These are phyloP conservation scores for Prunus yedoensis DNA, from an alignment of 331 rosid genomes.

Conservation along the genomic window DNA sequence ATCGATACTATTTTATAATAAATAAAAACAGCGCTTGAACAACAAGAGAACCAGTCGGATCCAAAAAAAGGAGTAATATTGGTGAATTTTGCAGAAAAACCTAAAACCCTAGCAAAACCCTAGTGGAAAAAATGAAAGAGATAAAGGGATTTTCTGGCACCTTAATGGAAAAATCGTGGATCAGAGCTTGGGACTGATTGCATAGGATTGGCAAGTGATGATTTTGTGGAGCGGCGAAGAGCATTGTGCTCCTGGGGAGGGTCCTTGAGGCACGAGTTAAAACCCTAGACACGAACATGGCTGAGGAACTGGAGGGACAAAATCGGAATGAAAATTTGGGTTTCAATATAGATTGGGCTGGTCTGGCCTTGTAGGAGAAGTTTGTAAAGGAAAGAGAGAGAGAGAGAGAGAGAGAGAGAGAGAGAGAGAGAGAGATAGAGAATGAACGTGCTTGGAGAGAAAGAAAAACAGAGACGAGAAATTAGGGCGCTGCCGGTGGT, in stretches of 20 bases:
- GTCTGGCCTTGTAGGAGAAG: neutral
- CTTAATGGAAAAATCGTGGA: slow-evolving; percentile 45
- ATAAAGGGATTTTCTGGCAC: slow-evolving; percentile 19
- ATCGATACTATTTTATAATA: too few species aligned
- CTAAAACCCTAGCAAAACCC: slow-evolving; percentile 92
- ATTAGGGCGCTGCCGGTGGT: neutral
- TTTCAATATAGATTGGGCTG: too few species aligned
- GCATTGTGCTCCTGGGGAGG: slow-evolving; percentile 43
- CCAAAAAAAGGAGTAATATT: neutral
- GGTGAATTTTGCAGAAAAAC: slow-evolving; percentile 2
- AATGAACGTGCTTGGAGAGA: slow-evolving; percentile 30
- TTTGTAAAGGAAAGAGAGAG: neutral
- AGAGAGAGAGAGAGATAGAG: too few species aligned
- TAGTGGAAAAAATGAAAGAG: neutral
- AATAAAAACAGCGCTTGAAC: too few species aligned
- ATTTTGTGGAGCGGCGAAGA: slow-evolving; percentile 44
- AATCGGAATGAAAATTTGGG: neutral
- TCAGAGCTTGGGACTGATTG: slow-evolving; percentile 46
- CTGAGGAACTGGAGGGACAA: slow-evolving; percentile 15
- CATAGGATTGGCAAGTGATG: slow-evolving; percentile 35
- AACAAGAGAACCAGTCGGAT: neutral
- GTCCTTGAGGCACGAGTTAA: slow-evolving; percentile 61
- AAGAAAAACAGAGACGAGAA: slow-evolving; percentile 17
- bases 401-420: too few species aligned
- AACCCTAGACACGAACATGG: slow-evolving; percentile 65